These are phyloP conservation scores for Letharia lupina DNA, from an alignment of 495 filamentous ascomycete genomes.

Conservation along the genomic window DNA sequence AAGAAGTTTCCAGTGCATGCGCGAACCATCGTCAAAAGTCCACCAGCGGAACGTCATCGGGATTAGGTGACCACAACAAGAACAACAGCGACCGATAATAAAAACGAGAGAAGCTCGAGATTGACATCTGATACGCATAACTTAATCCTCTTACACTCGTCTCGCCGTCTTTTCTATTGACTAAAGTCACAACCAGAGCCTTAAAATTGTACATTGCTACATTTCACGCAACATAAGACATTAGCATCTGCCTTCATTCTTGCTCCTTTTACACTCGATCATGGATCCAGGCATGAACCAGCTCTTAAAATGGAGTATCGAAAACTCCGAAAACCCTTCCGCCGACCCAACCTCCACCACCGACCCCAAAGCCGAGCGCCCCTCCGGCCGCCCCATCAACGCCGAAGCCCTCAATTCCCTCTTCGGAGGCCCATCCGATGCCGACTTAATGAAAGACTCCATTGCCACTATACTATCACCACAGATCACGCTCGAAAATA, in stretches of 20 bases:
- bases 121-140: neutral
- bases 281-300: conserved; percentile 57
- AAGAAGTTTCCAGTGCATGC: conserved; percentile 17
- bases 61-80: neutral
- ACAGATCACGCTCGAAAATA: conserved; percentile 62
- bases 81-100: neutral
- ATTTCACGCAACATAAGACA: neutral
- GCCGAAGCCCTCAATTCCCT: conserved; percentile 61
- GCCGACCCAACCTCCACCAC: conserved; percentile 30
- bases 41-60: neutral
- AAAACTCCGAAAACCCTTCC: conserved; percentile 54
- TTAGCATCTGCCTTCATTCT: no score
- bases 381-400: conserved; percentile 42
- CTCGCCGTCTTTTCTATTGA: neutral
- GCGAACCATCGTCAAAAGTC: neutral
- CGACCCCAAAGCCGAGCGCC: conserved; percentile 37
- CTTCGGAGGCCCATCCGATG: conserved; percentile 74
- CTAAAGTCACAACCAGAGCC: neutral
- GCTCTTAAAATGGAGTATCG: conserved; percentile 90
- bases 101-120: neutral
- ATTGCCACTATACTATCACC: conserved; percentile 62
- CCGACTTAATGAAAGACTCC: conserved; percentile 76
- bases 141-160: neutral
- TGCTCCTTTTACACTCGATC: conserved; percentile 19
- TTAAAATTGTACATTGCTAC: neutral